Base-by-base conservation (phyloP, 805 yeast species). In the Suhomyces emberorum region DNA sequence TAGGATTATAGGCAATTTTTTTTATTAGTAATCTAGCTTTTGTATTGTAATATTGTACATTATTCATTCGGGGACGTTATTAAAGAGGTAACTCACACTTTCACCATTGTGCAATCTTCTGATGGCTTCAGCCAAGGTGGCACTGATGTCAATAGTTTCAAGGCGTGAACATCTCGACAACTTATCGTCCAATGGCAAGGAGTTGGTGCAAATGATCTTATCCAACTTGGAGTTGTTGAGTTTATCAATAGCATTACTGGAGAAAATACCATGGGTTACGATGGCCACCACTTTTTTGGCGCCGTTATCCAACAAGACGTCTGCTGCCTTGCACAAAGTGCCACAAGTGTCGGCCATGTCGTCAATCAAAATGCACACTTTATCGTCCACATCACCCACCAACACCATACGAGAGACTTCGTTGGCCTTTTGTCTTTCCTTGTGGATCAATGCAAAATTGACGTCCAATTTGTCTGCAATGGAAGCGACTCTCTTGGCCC, bases 301-400 rank as follows among this genome's bases (percentile, higher is more conserved):
- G 20, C 88, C 86, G 47, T 87, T 80, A 15, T 76, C 81, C 46
- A 88, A 65, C 42, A 91, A 68, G 4, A 89, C 79, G 44, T 91
- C 95, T 8, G 96, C 91, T 1, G 98, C 98, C 62, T 91, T 91
- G 45, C 87, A 93, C 47, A 91, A 69, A 2, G 98, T 91, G 27
- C 98, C 98, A 65, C 98, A 91, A 4, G 98, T 91, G 57, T 91
- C 98, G 25, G 98, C 98, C 95, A 91, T 93, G 59, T 91, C 98
- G 61, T 91, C 98, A 22, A 91, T 86, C 44, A 91, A 68, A 16
- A 93, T 72, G 63, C 97, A 89, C 4, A 81, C 76, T 60, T 86
- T 88, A 41, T 80, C 79, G 3, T 77, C 66, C 27, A 91, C 98
- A 59, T 89, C 97, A 46, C 98, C 98, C 29, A 91, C 98, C 22